Evolutionary conservation across 1,139 yeast species (phyloP).

Genomic region (Hyphopichia fennica): DNA sequence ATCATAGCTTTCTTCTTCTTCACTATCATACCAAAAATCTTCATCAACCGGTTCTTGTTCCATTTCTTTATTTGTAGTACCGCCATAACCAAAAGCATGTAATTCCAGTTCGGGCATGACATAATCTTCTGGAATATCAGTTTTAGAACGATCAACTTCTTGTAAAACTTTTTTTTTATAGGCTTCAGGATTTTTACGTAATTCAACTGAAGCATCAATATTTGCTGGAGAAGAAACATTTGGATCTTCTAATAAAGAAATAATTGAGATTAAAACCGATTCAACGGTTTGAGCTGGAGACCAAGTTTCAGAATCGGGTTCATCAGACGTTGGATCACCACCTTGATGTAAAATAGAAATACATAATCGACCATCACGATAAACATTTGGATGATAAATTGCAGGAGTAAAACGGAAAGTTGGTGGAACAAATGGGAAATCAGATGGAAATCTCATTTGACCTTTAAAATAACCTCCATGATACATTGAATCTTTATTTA

Average conservation of each 20-base stretch:
- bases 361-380: constrained; percentile 89
- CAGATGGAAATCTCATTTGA: constrained; percentile 88
- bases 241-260: constrained; percentile 89
- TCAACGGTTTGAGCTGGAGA: constrained; percentile 96
- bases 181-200: constrained; percentile 78
- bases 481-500: constrained; percentile 84
- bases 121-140: constrained; percentile 84
- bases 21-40: constrained; percentile 83
- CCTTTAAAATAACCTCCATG: constrained; percentile 97
- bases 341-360: constrained; percentile 88
- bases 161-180: constrained; percentile 75
- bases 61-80: constrained; percentile 34
- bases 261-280: constrained; percentile 83
- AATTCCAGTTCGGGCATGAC: constrained; percentile 68
- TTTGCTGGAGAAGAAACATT: constrained; percentile 93
- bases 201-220: constrained; percentile 93
- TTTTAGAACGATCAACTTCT: constrained; percentile 82
- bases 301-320: constrained; percentile 93
- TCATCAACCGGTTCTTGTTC: constrained; percentile 76
- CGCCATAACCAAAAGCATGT: constrained; percentile 58
- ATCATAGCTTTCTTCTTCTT: constrained; percentile 51
- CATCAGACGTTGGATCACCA: constrained; percentile 87
- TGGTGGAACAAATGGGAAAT: constrained; percentile 91
- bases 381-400: constrained; percentile 92
- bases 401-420: constrained; percentile 92